These are phyloP conservation scores for Trypanosoma mega DNA, from an alignment of 208 protist species.

Conservation along the genomic window DNA sequence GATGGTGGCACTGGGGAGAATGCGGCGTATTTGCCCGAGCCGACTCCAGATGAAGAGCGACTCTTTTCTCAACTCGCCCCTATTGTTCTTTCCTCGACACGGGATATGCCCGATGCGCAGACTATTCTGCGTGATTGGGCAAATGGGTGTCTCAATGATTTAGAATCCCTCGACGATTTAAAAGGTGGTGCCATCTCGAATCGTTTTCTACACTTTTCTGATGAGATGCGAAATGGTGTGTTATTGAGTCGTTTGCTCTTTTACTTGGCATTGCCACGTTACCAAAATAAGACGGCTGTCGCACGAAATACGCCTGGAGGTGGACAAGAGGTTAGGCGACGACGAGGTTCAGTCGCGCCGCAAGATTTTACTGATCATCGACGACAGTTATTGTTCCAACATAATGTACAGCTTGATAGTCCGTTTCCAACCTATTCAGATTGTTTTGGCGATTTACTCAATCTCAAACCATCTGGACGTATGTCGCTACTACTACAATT, in stretches of 20 bases:
- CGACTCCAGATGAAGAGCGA: conserved; percentile 52
- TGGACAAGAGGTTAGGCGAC: neutral
- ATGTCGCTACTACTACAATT: conserved; percentile 84
- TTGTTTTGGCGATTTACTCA: conserved; percentile 83
- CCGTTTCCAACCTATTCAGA: conserved; percentile 85
- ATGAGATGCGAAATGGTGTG: conserved; percentile 78
- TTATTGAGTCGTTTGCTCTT: conserved; percentile 84
- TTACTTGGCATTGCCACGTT: conserved; percentile 85
- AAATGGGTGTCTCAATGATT: conserved; percentile 82
- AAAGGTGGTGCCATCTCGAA: conserved; percentile 64
- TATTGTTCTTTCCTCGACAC: conserved; percentile 66
- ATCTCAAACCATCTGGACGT: conserved; percentile 46
- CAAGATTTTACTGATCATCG: conserved; percentile 51
- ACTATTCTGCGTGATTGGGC: conserved; percentile 84
- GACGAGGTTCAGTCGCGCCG: neutral
- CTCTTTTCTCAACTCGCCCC: conserved; percentile 82
- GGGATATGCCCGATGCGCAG: conserved; percentile 71
- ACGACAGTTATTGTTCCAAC: conserved; percentile 67
- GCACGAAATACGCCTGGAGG: neutral
- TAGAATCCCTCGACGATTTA: conserved; percentile 80
- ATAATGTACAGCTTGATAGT: conserved; percentile 79
- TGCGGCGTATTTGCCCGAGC: neutral
- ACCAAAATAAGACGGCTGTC: conserved; percentile 49
- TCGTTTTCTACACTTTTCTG: conserved; percentile 73
- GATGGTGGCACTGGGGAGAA: neutral